phyloP scores from a whole-genome alignment of 2,329 filamentous ascomycete species.

The Aspergillus fumigatiaffinis region DNA sequence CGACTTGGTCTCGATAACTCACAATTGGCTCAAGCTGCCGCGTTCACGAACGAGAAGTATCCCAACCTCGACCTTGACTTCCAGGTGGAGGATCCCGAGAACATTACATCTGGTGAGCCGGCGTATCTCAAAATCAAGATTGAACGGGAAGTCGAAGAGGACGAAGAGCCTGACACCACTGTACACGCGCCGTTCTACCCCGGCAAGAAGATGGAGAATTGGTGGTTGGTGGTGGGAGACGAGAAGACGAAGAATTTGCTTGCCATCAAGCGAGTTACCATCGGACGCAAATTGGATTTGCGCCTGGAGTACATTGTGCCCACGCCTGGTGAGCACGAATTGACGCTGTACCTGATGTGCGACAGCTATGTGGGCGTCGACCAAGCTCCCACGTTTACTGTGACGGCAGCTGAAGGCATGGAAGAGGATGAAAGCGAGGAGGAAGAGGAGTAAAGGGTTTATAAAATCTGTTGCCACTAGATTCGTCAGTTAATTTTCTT shows the following conservation, averaged over 20 bases:
- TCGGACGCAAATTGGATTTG: constrained; percentile 72
- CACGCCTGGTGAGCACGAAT: constrained; percentile 75
- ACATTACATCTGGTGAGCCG: constrained; percentile 74
- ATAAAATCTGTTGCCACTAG: constrained; percentile 16
- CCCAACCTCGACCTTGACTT: constrained; percentile 92
- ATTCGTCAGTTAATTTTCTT: constrained; percentile 5
- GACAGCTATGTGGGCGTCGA: constrained; percentile 97
- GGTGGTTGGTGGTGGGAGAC: constrained; percentile 96
- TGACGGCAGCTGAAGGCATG: constrained; percentile 86
- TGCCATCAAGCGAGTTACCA: constrained; percentile 90
- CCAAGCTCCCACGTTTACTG: constrained; percentile 84
- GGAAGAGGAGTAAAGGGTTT: constrained; percentile 53
- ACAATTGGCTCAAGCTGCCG: constrained; percentile 83
- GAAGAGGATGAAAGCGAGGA: constrained; percentile 89
- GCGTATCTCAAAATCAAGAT: constrained; percentile 81
- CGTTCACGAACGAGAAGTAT: constrained; percentile 94
- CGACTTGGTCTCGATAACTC: constrained; percentile 72
- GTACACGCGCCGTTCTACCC: constrained; percentile 97
- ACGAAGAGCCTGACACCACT: constrained; percentile 70
- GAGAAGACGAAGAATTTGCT: constrained; percentile 82
- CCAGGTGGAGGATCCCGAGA: constrained; percentile 74
- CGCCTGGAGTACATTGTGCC: constrained; percentile 86
- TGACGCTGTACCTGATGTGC: constrained; percentile 94
- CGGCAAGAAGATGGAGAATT: constrained; percentile 88
- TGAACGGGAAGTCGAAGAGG: constrained; percentile 72